Evolutionary conservation across 2,329 filamentous ascomycete genomes (phyloP), one percentile per base, ranked within the genome.

Genomic region (Myotisia sp.): DNA sequence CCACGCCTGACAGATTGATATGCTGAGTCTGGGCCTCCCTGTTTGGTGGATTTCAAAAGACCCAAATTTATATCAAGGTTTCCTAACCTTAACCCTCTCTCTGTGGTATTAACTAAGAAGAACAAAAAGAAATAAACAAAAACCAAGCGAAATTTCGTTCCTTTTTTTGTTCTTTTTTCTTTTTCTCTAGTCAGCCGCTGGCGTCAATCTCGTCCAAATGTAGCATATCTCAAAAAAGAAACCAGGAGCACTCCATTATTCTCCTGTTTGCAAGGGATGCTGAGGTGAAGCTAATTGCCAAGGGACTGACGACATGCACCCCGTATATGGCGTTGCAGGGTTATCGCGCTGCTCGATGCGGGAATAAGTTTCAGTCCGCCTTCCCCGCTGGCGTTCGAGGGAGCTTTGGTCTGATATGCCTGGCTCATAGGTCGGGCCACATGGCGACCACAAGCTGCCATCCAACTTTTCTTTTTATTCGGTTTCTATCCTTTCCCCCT

Each of bases 241-340:
- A 8, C 22, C 22, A 24, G 8, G 12, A 24, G 22, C 8, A n/a
- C 23, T 9, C 13, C 21, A 19, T 17, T 19, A 26, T 18, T 20
- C 26, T 23, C 22, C 17, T 20, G 22, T 14, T 26, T 26, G 31
- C 20, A 18, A 23, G 12, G 3, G 9, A 29, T 10, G 31, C 16
- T 19, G 20, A 34, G 26, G 21, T 24, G 8, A 8, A 24, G 12
- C n/a, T n/a, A n/a, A n/a, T n/a, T 24, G 22, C 22, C 22, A 24
- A 24, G 22, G 12, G 22, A 24, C 22, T 34, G 31, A 34, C 31
- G 31, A 34, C 31, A 34, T 19, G 31, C 6, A 21, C n/a, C 10
- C 31, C 31, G 19, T 34, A 23, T 26, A 34, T 34, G 31, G 23
- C 31, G 31, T 21, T 22, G 23, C 29, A 34, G 16, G 31, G 31